A percentile compares a stretch with the other conserved stretches of the same genome.
phyloP scores from a whole-genome alignment of 179 eudicot genomes.

The Vitellaria paradoxa region DNA sequence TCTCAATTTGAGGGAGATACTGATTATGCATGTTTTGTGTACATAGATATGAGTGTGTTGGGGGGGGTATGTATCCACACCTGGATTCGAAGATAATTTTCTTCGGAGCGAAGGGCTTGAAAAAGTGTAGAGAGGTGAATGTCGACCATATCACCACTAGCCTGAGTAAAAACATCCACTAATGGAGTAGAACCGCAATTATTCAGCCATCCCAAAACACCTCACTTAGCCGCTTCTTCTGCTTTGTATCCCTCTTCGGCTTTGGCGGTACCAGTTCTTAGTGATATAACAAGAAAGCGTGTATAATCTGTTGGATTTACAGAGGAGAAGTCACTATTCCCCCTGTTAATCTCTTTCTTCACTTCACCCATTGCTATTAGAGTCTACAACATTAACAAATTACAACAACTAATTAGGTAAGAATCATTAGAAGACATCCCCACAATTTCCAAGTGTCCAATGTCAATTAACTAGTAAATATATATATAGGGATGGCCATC shows the following conservation, averaged over 20 bases:
- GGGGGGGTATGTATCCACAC: constrained; percentile 8
- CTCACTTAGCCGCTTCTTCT: neutral
- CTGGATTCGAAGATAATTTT: constrained; percentile 38
- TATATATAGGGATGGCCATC: no score
- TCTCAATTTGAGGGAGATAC: neutral
- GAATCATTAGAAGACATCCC: no score
- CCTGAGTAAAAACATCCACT: constrained; percentile 29
- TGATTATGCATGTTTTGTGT: no score
- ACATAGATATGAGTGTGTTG: no score
- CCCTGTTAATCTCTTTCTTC: constrained; percentile 26
- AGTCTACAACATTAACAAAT: neutral
- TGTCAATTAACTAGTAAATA: constrained; percentile 9
- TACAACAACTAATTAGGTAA: no score
- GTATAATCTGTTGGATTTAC: constrained; percentile 13
- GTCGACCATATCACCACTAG: constrained; percentile 20
- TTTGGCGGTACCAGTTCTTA: constrained; percentile 30
- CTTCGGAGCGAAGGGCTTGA: constrained; percentile 29
- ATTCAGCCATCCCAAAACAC: neutral
- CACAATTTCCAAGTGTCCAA: neutral
- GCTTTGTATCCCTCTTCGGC: constrained; percentile 18
- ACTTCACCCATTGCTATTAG: constrained; percentile 13
- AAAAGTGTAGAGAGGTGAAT: constrained; percentile 24
- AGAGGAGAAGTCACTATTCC: constrained; percentile 22
- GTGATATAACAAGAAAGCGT: constrained; percentile 18
- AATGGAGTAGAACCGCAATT: constrained; percentile 27